phyloP scores from a whole-genome alignment of 1,139 yeast species.

The Candida neerlandica region DNA sequence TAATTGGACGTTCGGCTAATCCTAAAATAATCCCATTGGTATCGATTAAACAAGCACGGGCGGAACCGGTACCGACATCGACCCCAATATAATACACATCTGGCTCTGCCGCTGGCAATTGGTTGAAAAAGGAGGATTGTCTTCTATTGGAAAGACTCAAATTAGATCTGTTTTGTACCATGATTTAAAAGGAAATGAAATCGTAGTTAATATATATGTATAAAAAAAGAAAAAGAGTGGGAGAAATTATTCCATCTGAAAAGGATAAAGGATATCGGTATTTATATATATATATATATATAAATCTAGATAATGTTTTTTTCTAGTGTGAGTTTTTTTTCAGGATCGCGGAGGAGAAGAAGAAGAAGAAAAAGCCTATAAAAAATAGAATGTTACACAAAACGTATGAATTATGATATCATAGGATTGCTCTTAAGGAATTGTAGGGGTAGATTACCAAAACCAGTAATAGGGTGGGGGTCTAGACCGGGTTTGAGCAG shows the following conservation, averaged over 20 bases:
- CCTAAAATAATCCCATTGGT: constrained; percentile 81
- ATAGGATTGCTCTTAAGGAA: neutral
- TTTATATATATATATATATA: neutral
- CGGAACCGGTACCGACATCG: constrained; percentile 97
- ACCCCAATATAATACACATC: constrained; percentile 81
- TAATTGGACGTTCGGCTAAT: constrained; percentile 75
- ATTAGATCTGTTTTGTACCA: constrained; percentile 22
- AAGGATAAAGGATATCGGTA: constrained; percentile 1
- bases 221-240: neutral
- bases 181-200: constrained; percentile 4
- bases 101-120: constrained; percentile 46
- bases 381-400: neutral
- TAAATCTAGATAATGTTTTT: too few relatives aligned
- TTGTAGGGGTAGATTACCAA: neutral
- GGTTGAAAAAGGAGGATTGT: constrained; percentile 42
- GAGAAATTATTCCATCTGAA: neutral
- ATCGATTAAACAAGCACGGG: constrained; percentile 90
- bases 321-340: neutral
- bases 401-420: neutral
- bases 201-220: too few relatives aligned
- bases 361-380: neutral
- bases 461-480: neutral
- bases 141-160: constrained; percentile 42
- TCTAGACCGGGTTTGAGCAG: neutral
- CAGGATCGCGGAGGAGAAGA: neutral